phyloP scores from a whole-genome alignment of 345 rosid genomes.

The Citrus maxima region DNA sequence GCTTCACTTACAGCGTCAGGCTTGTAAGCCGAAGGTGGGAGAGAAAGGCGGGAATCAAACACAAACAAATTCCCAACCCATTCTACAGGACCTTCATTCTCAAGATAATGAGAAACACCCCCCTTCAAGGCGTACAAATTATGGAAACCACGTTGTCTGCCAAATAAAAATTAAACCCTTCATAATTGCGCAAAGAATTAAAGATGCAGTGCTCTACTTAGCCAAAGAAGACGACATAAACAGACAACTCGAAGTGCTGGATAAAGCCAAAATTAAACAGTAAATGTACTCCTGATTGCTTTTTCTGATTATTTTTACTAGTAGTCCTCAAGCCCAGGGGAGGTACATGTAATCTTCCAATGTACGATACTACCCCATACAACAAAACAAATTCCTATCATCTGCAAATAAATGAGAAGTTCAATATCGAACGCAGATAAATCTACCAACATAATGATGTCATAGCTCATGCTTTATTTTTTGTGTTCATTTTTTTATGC shows the following conservation, averaged over 20 bases:
- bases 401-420: not conserved
- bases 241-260: not conserved
- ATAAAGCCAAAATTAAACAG: not conserved
- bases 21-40: slow-evolving; percentile 65
- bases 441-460: not conserved
- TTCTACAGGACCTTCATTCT: slow-evolving; percentile 58
- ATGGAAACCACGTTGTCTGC: not conserved
- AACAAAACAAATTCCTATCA: not conserved
- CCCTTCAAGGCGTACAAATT: slow-evolving; percentile 65
- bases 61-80: slow-evolving; percentile 92
- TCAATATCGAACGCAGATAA: not conserved
- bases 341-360: not conserved
- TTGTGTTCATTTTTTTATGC: too few species aligned
- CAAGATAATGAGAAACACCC: slow-evolving; percentile 87
- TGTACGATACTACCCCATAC: not conserved
- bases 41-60: slow-evolving; percentile 87
- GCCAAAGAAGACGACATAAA: not conserved
- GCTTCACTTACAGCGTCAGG: slow-evolving; percentile 22
- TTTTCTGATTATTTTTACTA: not conserved
- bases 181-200: too few species aligned
- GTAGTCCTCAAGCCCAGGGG: not conserved
- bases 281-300: too few species aligned
- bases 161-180: not conserved
- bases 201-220: not conserved
- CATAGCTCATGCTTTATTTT: not conserved